Percentiles rank a stretch among this genome's conserved stretches.
phyloP scores from a whole-genome alignment of 1,139 yeast genomes.

The Suhomyces yuchorum region DNA sequence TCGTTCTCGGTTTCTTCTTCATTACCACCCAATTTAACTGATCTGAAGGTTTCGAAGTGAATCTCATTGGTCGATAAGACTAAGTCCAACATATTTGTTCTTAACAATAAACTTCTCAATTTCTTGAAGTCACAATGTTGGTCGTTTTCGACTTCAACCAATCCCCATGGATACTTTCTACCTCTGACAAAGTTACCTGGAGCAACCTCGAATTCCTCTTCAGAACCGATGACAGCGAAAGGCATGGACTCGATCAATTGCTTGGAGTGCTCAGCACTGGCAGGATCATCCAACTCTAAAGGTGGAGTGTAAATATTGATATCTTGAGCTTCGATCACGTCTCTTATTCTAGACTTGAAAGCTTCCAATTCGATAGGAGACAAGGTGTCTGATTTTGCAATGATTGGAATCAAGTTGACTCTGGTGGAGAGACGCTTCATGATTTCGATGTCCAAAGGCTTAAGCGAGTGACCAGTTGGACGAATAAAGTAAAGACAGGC shows the following conservation, averaged over 20 bases:
- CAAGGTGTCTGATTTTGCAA: slow-evolving; percentile 93
- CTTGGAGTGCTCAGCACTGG: slow-evolving; percentile 78
- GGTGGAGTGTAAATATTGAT: slow-evolving; percentile 92
- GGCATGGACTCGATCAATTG: slow-evolving; percentile 91
- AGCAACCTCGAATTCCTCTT: slow-evolving; percentile 75
- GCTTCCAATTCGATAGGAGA: slow-evolving; percentile 77
- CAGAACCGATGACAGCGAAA: slow-evolving; percentile 89
- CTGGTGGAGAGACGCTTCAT: slow-evolving; percentile 87
- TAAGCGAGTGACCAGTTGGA: slow-evolving; percentile 93
- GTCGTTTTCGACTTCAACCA: slow-evolving; percentile 96
- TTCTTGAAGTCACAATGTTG: slow-evolving; percentile 94
- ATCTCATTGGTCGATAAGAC: slow-evolving; percentile 85
- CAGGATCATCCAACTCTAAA: slow-evolving; percentile 68
- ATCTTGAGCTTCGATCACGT: slow-evolving; percentile 88
- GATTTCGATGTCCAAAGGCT: slow-evolving; percentile 92
- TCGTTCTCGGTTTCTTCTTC: slow-evolving; percentile 38
- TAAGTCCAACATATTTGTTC: slow-evolving; percentile 93
- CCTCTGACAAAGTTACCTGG: slow-evolving; percentile 82
- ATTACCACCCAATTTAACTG: slow-evolving; percentile 71
- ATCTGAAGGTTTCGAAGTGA: slow-evolving; percentile 89
- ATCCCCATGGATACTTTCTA: slow-evolving; percentile 96
- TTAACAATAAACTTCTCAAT: slow-evolving; percentile 79
- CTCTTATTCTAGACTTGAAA: slow-evolving; percentile 86
- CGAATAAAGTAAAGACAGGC: slow-evolving; percentile 94
- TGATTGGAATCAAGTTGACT: slow-evolving; percentile 91